These are phyloP conservation scores for Diaporthe helianthi DNA, from an alignment of 2,329 filamentous ascomycete genomes.

Conservation along the genomic window DNA sequence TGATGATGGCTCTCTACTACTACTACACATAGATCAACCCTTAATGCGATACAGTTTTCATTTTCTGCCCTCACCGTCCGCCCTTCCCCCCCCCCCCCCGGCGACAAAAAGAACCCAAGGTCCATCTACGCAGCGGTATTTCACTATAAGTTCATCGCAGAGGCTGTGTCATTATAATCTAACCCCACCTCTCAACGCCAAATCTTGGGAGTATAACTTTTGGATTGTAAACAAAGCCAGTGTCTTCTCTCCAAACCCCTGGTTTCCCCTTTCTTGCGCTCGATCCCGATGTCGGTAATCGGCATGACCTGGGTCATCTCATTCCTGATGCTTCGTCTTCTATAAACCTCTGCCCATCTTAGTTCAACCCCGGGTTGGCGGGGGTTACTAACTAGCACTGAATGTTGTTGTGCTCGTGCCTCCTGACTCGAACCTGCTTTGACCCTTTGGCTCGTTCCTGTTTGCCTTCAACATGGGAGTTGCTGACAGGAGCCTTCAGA, in stretches of 20 bases:
- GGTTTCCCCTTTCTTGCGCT: neutral
- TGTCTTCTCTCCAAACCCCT: constrained; percentile 16
- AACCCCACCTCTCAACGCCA: constrained; percentile 33
- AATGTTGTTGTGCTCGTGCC: neutral
- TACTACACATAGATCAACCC: constrained; percentile 31
- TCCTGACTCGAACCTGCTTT: neutral
- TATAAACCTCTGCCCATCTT: neutral
- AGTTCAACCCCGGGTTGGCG: neutral
- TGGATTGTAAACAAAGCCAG: constrained; percentile 25
- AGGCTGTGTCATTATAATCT: constrained; percentile 21
- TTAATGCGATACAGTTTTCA: constrained; percentile 33
- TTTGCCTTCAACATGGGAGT: neutral
- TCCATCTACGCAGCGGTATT: neutral
- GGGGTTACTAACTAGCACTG: neutral
- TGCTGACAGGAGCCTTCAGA: neutral
- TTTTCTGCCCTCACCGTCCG: neutral
- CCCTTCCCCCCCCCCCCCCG: too few species aligned
- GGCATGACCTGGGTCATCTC: constrained; percentile 5
- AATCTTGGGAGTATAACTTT: constrained; percentile 31
- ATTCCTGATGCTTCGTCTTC: constrained; percentile 5
- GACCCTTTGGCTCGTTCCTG: neutral
- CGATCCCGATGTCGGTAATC: neutral
- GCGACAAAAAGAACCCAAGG: too few species aligned
- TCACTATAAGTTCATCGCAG: neutral
- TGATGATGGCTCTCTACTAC: constrained; percentile 33